Evolutionary conservation across 1,284 basidiomycete species (phyloP), one percentile per base, ranked within the genome.

Genomic region (Amylostereum chailletii): DNA sequence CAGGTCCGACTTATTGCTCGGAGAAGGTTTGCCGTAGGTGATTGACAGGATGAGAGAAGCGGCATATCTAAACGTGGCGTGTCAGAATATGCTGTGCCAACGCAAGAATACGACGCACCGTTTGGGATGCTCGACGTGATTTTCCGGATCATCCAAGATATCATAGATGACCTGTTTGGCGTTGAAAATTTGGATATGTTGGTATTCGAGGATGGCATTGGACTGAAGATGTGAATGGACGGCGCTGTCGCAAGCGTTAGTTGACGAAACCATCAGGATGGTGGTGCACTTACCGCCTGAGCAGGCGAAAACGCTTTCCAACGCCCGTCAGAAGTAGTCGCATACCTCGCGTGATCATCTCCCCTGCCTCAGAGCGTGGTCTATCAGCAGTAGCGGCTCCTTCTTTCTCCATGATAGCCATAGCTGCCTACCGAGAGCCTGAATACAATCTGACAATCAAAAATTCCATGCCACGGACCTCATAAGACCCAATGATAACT

Each of bases 21-120:
- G 75, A 58, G 53, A 68, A 34, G 71, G 65, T 51, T 79, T 81
- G 0, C 83, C 84, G 53, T 86, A 86, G 5, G 83, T 77, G 43
- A 86, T 69, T 2, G 75, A 71, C 63, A 86, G 71, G 2, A 84
- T 80, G 0, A 85, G 73, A 0, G 75, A 77, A 0, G 81, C 76
- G 0, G 81, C 76, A 55, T 80, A 86, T 33, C 82, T 84, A 53
- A 34, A 19, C 19, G 19, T 19, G 19, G 19, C 19, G 19, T 19
- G 19, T 19, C 19, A 19, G 19, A 19, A 19, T 19, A 19, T 19
- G 19, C 19, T 19, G 19, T 19, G 19, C 19, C 19, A 19, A 19
- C 19, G 19, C 19, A 19, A 19, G 19, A 19, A 19, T 19, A 19
- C 19, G 5, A 19, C 19, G 19, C 52, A 75, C 79, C 73, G 66